A percentile compares a stretch with the other conserved stretches of the same genome.
phyloP scores from a whole-genome alignment of 1,284 basidiomycete genomes.

The Ceratobasidium papillatum region DNA sequence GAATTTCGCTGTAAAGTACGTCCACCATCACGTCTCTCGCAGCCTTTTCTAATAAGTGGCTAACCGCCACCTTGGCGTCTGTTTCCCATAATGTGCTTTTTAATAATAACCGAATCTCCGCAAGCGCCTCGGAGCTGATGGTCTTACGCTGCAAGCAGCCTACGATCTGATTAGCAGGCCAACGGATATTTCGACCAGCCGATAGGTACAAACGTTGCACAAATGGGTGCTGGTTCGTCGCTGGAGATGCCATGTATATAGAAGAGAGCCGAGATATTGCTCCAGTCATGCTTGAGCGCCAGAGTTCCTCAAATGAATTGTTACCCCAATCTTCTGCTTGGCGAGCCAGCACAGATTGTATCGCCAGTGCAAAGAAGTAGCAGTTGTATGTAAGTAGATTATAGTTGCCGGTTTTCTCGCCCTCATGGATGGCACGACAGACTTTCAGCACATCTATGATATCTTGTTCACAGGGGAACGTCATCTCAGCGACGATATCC shows the following conservation, averaged over 20 bases:
- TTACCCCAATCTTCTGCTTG: background rate
- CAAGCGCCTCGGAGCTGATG: background rate
- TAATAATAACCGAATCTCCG: background rate
- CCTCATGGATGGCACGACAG: conserved; percentile 25
- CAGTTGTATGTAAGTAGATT: conserved; percentile 7
- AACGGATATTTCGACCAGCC: background rate
- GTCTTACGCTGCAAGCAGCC: background rate
- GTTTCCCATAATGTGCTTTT: background rate
- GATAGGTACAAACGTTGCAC: too few species aligned
- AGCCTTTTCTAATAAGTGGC: background rate
- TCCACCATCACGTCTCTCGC: background rate
- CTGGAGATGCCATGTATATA: too few species aligned
- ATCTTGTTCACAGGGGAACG: background rate
- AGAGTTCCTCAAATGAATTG: background rate
- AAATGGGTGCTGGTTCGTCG: too few species aligned
- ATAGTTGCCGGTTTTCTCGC: conserved; percentile 20
- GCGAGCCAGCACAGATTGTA: background rate
- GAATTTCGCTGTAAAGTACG: background rate
- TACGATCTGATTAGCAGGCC: background rate
- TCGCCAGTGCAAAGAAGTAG: conserved; percentile 24
- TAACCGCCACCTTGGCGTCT: background rate
- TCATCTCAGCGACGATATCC: background rate
- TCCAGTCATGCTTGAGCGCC: too few species aligned
- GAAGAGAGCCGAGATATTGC: too few species aligned
- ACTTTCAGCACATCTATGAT: background rate